A percentile compares a stretch with the other conserved stretches of the same genome.
Evolutionary conservation across 768 basidiomycete genomes (phyloP).

Genomic region (Dentipellis sp.): DNA sequence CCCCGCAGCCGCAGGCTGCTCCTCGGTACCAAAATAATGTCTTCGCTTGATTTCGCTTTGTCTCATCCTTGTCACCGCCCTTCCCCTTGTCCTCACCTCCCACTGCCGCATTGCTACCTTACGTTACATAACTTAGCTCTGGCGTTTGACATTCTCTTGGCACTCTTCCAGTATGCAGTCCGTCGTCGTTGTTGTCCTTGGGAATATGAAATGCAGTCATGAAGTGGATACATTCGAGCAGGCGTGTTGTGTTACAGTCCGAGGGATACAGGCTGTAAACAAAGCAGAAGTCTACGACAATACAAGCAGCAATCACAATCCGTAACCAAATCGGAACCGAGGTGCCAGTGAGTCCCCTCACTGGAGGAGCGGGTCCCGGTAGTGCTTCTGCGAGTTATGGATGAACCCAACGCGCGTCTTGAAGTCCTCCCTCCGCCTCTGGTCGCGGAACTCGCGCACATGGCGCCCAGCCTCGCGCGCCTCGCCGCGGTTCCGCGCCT

Average conservation of each 20-base stretch:
- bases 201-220: slow-evolving; percentile 6
- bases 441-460: slow-evolving; percentile 76
- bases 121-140: background rate
- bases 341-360: slow-evolving; percentile 19
- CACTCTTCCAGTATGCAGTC: slow-evolving; percentile 7
- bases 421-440: slow-evolving; percentile 70
- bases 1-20: slow-evolving; percentile 8
- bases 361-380: slow-evolving; percentile 61
- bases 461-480: slow-evolving; percentile 88
- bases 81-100: slow-evolving; percentile 10
- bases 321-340: background rate
- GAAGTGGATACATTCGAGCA: background rate
- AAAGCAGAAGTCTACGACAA: slow-evolving; percentile 9
- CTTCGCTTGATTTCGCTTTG: slow-evolving; percentile 2
- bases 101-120: slow-evolving; percentile 3
- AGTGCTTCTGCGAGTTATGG: slow-evolving; percentile 85
- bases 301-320: background rate
- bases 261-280: slow-evolving; percentile 1
- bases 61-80: too few relatives aligned
- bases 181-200: slow-evolving; percentile 4
- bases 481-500: slow-evolving; percentile 91
- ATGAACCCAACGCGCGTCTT: slow-evolving; percentile 75
- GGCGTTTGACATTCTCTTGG: slow-evolving; percentile 11
- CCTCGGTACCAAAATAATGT: slow-evolving; percentile 8
- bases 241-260: background rate